phyloP scores from a whole-genome alignment of 768 basidiomycete species.

The Inosperma sp. region DNA sequence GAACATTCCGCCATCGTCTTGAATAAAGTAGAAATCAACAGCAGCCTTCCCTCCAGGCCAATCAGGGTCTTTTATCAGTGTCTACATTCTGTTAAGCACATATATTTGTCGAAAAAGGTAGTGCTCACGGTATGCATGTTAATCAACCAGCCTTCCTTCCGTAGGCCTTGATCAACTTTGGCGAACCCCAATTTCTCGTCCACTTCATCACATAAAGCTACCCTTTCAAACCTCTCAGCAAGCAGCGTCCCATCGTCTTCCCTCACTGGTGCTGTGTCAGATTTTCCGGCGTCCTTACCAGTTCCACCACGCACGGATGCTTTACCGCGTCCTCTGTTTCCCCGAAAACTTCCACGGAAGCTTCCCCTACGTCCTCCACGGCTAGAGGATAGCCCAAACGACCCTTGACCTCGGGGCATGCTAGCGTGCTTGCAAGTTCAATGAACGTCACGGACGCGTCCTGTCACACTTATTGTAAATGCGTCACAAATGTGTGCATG shows the following conservation, averaged over 20 bases:
- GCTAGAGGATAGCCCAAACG: constrained; percentile 53
- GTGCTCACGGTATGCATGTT: constrained; percentile 93
- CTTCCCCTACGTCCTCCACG: constrained; percentile 43
- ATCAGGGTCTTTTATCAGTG: constrained; percentile 80
- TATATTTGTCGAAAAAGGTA: constrained; percentile 1
- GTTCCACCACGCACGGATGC: constrained; percentile 38
- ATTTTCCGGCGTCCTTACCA: constrained; percentile 23
- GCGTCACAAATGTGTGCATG: neutral
- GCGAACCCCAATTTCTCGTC: constrained; percentile 92
- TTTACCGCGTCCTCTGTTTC: constrained; percentile 52
- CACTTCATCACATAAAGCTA: constrained; percentile 72
- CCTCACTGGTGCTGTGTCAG: constrained; percentile 55
- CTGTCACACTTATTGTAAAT: constrained; percentile 14
- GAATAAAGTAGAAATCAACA: constrained; percentile 95
- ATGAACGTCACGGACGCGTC: constrained; percentile 19
- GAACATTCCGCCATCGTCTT: constrained; percentile 96
- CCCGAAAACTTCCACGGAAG: constrained; percentile 46
- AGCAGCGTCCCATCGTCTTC: constrained; percentile 89
- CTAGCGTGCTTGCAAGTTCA: neutral
- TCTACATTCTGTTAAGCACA: constrained; percentile 54
- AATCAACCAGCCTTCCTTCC: constrained; percentile 88
- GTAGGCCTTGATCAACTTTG: constrained; percentile 71
- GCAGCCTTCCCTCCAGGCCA: constrained; percentile 82
- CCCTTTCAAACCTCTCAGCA: constrained; percentile 82
- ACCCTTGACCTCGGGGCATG: constrained; percentile 52